Percentiles rank a stretch among this genome's conserved stretches.
Conservation (phyloP, 2,329 filamentous ascomycete species). For the Pseudogymnoascus sp. region DNA sequence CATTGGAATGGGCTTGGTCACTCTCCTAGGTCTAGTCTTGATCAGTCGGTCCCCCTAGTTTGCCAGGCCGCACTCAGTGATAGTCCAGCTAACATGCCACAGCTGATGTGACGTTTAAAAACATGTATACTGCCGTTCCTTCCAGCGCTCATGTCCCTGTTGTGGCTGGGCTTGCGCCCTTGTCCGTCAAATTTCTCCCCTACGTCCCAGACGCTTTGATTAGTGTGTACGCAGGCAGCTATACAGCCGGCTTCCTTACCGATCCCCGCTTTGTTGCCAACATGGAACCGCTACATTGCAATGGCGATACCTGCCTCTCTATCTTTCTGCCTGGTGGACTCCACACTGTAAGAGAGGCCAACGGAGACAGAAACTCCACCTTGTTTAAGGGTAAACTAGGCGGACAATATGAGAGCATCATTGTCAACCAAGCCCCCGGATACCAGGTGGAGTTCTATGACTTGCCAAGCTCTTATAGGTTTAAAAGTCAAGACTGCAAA, state of each 20-base stretch:
- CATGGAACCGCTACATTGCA: not conserved
- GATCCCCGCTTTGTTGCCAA: conserved; percentile 4
- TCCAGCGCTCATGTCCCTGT: not conserved
- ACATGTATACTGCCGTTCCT: not conserved
- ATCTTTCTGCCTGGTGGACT: not conserved
- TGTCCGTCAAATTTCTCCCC: not conserved
- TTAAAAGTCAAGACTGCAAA: not conserved
- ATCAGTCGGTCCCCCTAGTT: not conserved
- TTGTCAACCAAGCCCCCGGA: conserved; percentile 1
- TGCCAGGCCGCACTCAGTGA: not conserved
- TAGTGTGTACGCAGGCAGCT: not conserved
- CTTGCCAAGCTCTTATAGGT: not conserved
- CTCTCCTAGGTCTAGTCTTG: not conserved
- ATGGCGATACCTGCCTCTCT: not conserved
- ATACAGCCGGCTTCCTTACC: not conserved
- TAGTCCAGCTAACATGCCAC: not conserved
- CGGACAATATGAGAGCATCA: not conserved
- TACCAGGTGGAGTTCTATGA: not conserved
- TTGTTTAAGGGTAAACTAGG: not conserved
- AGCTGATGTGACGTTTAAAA: conserved; percentile 9
- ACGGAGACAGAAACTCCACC: not conserved
- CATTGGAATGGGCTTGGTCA: not conserved
- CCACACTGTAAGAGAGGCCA: not conserved
- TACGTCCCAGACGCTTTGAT: not conserved
- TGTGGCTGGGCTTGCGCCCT: not conserved